Base-by-base conservation (phyloP, 2,329 filamentous ascomycete genomes). In the Calonectria montana region DNA sequence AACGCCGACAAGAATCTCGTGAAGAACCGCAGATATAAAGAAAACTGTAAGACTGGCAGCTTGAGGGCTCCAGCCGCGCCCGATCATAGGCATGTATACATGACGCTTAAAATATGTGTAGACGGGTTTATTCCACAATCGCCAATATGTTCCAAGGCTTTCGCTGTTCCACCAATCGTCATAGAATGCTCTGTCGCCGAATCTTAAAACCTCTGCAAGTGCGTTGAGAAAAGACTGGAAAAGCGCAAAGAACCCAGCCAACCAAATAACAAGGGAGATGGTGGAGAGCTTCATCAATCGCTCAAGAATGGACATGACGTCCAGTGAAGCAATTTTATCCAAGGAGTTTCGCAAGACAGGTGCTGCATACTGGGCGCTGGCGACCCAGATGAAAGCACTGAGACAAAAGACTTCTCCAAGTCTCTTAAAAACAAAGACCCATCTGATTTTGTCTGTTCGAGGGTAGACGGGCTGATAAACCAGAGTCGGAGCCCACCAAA, bases 391-490 rank as follows among this genome's bases (percentile, higher is more conserved):
- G 80, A 97, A 96, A 67, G 96, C 93, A 77, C 91, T 91, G 48
- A 98, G 88, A 23, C 91, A 92, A 70, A 93, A 89, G 8, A 94
- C 90, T 84, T 99, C 97, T 59, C 89, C 90, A 53, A 96, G 81
- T 18, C 97, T 91, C 85, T 98, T 98, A 70, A 90, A 86, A 45
- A 98, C 94, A 81, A 98, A 99, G 4, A 90, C 82, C 95, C 96
- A 98, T 73, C 97, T 90, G 77, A 98, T 94, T 69, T 89, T 90
- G 10, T 91, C 87, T 7, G 94, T 95, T 50, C 96, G 93, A 23
- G 97, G 97, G 82, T 99, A 99, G 16, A 97, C 95, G 1, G 97
- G 97, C 85, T 99, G 97, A 82, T 99, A 99, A 53, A 98, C 93
- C 65, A 99, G 88, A 0, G 97, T 99, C 0, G 97, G 97, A 0